Base-by-base conservation (phyloP, 768 basidiomycete species). In the Leccinum variicolor region DNA sequence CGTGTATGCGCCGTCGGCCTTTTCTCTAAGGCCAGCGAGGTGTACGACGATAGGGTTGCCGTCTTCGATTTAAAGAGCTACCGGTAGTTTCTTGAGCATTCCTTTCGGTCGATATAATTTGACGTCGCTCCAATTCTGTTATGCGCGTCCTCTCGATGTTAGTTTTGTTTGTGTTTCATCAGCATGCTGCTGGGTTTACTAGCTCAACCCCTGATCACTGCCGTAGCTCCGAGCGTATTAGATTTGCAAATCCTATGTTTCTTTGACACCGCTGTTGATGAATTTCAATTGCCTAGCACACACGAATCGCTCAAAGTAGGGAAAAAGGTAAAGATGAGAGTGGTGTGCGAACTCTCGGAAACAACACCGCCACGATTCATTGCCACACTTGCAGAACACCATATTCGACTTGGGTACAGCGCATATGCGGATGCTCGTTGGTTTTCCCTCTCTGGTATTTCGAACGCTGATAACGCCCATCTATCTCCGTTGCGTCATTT, bases 211-310 rank as follows among this genome's bases (percentile, higher is more conserved):
- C 76, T 96, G 36, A 81, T 99, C 56, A 97, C 94, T 2, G 84
- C 85, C 19, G 79, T 89, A 21, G 77, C 85, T 45, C 77, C 86
- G 15, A 79, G 74, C 26, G 96, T 96, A 15, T 75, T 98, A 33
- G 91, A 90, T 68, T 75, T 98, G 28, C 95, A 96, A 73, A 77
- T 97, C 17, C 80, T 94, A 25, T 94, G 93, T 0, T 95, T 89
- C 71, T 98, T 94, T 73, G 89, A 92, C 41, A 95, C 94, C 31
- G 95, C 93, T 1, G 80, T 90, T 23, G 94, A 96, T 66, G 78
- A 84, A 33, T 81, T 88, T 56, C 96, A 98, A 73, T 74, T 96
- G 14, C 75, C 75, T 13, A 63, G 69, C 6, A 64, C 74, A 41
- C 74, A 72, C 21, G 77, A 79, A 53, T 65, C 72, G 13, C n/a